These are phyloP conservation scores for Pythium rhizo-oryzae DNA, from an alignment of 352 stramenopile species.

Conservation along the genomic window DNA sequence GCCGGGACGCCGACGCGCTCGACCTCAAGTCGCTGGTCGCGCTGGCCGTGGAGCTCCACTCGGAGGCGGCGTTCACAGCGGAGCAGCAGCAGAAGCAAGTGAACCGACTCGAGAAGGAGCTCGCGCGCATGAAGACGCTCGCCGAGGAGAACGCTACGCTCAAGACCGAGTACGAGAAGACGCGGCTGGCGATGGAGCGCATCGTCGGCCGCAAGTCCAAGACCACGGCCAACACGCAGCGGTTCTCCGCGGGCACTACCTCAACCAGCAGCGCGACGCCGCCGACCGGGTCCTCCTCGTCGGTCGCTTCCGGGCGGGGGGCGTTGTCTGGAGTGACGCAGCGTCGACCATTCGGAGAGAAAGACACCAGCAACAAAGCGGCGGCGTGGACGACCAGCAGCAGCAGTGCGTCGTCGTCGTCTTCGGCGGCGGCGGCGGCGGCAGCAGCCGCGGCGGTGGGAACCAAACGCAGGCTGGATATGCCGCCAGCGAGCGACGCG, in stretches of 20 bases:
- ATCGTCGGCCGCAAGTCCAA: slow-evolving; percentile 43
- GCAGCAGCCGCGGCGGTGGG: background rate
- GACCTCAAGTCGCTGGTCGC: slow-evolving; percentile 46
- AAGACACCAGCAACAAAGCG: slow-evolving; percentile 18
- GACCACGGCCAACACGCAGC: slow-evolving; percentile 16
- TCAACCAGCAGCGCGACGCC: background rate
- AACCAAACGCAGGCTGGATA: slow-evolving; percentile 32
- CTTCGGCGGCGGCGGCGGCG: too few species aligned
- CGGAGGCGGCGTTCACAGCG: slow-evolving; percentile 3
- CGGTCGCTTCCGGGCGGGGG: background rate
- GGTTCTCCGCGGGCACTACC: background rate
- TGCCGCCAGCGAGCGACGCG: slow-evolving; percentile 17
- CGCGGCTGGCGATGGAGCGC: slow-evolving; percentile 67
- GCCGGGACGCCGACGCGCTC: background rate
- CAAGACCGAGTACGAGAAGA: slow-evolving; percentile 63
- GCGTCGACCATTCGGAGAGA: background rate
- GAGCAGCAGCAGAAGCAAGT: slow-evolving; percentile 22
- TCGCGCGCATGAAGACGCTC: slow-evolving; percentile 41
- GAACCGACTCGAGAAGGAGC: slow-evolving; percentile 38
- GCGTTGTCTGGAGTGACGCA: slow-evolving; percentile 2
- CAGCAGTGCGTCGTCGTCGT: background rate
- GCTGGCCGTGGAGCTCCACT: slow-evolving; percentile 18
- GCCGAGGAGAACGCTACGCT: slow-evolving; percentile 54
- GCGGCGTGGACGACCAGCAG: background rate
- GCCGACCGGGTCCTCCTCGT: background rate